Percentiles rank a stretch among this genome's conserved stretches.
These are phyloP conservation scores for Leucosporidium creatinivorum DNA, from an alignment of 768 basidiomycete genomes.

Conservation along the genomic window DNA sequence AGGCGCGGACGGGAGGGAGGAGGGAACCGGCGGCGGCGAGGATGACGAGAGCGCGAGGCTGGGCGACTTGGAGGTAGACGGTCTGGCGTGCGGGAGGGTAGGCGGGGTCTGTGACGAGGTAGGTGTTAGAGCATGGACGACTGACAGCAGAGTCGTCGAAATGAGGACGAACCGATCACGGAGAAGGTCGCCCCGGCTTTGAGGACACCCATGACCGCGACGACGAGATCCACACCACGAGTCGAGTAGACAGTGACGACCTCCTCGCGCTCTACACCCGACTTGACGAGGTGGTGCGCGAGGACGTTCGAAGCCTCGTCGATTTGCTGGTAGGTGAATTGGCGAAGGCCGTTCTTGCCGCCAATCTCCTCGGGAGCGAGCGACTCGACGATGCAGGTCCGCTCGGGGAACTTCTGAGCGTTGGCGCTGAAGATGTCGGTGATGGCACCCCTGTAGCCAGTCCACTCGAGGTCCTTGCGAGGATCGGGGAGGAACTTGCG, in stretches of 20 bases:
- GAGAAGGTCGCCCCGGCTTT: slow-evolving; percentile 96
- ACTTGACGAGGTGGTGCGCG: slow-evolving; percentile 77
- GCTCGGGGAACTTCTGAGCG: slow-evolving; percentile 67
- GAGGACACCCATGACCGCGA: slow-evolving; percentile 91
- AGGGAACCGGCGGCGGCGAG: slow-evolving; percentile 83
- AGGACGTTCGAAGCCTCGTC: slow-evolving; percentile 78
- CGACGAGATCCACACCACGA: slow-evolving; percentile 88
- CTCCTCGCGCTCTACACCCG: slow-evolving; percentile 82
- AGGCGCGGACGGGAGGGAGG: slow-evolving; percentile 70
- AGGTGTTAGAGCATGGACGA: slow-evolving; percentile 7
- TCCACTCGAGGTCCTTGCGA: slow-evolving; percentile 85
- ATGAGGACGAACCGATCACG: slow-evolving; percentile 67
- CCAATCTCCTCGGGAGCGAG: slow-evolving; percentile 43
- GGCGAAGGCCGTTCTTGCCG: slow-evolving; percentile 50
- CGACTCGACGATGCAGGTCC: slow-evolving; percentile 82
- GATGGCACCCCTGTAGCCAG: slow-evolving; percentile 93
- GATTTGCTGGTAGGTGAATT: slow-evolving; percentile 72
- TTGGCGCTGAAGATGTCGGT: slow-evolving; percentile 89
- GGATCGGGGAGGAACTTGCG: slow-evolving; percentile 68
- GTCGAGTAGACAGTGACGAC: slow-evolving; percentile 98
- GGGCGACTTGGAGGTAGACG: slow-evolving; percentile 85
- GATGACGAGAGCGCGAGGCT: slow-evolving; percentile 81
- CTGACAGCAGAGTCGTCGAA: background rate
- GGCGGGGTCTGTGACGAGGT: slow-evolving; percentile 65
- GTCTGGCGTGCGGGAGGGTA: slow-evolving; percentile 90